Base-by-base conservation (phyloP, 2,329 filamentous ascomycete species). In the Sarocladiaceae sp. region DNA sequence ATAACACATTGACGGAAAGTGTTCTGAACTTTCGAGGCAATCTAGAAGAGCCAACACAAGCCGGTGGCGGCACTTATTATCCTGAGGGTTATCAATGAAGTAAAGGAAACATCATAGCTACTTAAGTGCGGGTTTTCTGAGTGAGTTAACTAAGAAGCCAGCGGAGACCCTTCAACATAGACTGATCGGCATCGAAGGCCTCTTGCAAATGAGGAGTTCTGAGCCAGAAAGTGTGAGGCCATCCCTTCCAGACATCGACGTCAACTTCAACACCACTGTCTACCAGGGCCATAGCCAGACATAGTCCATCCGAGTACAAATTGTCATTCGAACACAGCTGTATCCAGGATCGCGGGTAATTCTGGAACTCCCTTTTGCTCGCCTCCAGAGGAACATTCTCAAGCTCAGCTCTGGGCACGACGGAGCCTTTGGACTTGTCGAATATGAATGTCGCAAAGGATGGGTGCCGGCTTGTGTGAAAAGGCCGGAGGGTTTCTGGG, bases 191-290 rank as follows among this genome's bases (percentile, higher is more conserved):
- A 49, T 59, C 52, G 13, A 65, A 50, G 5, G 70, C 65, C 50
- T 61, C 57, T 11, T 62, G 53, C 51, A 73, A 51, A 45, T 64
- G 55, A 26, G 67, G 70, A 16, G 64, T 64, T 56, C 68, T 64
- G 46, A 75, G 53, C 72, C 73, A 75, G 51, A 73, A 75, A 6
- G 72, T 76, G 58, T 76, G 72, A 15, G 72, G 70, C 62, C 65
- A 74, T 7, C 71, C 71, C 44, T 53, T 48, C 21, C 72, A 60
- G 2, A 73, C 60, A 50, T 69, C 63, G 6, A 70, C 52, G 45
- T 54, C 60, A 0, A 73, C 65, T 11, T 66, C 60, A 1, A 65
- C 60, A 10, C 65, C 67, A 3, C 59, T 62, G 11, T 60, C 54
- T 32, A 54, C 58, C 47, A 76, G 53, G 3, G 61, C 54, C 53